Conservation (phyloP, 2,329 filamentous ascomycete species). For the Exophiala phaeomuriformis region DNA sequence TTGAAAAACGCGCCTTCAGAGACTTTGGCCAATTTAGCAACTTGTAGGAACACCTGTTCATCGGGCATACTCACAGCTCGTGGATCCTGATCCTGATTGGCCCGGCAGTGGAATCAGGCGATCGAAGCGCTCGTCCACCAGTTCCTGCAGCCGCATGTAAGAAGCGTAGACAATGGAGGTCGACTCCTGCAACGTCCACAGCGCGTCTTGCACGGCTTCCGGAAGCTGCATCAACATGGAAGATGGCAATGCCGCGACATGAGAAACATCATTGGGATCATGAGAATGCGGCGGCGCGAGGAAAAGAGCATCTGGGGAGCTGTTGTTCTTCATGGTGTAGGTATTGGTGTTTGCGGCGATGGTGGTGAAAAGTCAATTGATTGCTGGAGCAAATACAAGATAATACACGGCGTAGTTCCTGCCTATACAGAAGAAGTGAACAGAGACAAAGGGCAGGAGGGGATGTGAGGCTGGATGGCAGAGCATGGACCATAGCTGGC, state of each 20-base stretch:
- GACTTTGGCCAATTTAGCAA: conserved; percentile 4
- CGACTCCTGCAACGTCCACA: conserved; percentile 22
- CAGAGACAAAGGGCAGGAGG: not conserved
- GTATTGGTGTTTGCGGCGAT: not conserved
- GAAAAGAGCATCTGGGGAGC: conserved; percentile 15
- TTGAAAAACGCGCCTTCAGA: conserved; percentile 24
- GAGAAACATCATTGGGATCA: conserved; percentile 19
- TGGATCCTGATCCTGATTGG: not conserved
- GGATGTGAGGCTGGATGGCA: not conserved
- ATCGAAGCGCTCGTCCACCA: conserved; percentile 22
- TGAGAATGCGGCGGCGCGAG: conserved; percentile 22
- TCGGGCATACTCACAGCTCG: conserved; percentile 13
- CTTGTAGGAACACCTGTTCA: conserved; percentile 1
- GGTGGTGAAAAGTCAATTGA: not conserved
- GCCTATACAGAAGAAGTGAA: not conserved
- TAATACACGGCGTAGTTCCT: not conserved
- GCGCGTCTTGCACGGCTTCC: conserved; percentile 16
- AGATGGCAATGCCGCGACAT: conserved; percentile 18
- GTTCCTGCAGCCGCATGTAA: conserved; percentile 18
- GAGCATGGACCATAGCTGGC: not conserved
- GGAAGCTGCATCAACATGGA: conserved; percentile 22
- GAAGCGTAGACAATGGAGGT: conserved; percentile 24
- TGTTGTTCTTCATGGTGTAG: conserved; percentile 9
- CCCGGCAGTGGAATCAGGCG: conserved; percentile 15
- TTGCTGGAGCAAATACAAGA: not conserved